Percentiles rank a stretch among this genome's conserved stretches.
Conservation (phyloP, 495 filamentous ascomycete species). For the Xylaria acuta region DNA sequence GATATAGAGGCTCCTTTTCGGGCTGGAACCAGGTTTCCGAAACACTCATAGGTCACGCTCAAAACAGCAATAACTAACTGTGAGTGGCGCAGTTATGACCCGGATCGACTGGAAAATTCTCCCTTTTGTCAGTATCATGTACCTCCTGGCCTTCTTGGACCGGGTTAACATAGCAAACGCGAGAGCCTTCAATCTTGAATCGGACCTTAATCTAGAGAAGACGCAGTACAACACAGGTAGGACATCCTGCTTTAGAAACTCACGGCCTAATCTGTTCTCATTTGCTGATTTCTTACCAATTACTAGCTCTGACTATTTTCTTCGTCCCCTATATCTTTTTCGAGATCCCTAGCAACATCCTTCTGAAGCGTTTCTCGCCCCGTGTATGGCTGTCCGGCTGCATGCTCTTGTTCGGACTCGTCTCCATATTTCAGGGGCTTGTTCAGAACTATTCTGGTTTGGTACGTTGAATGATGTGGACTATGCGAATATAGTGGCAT, state of each 20-base stretch:
- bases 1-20: not conserved
- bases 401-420: constrained; percentile 84
- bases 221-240: constrained; percentile 71
- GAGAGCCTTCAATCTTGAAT: constrained; percentile 64
- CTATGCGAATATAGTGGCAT: not conserved
- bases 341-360: constrained; percentile 88
- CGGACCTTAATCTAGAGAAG: constrained; percentile 65
- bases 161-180: constrained; percentile 77
- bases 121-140: constrained; percentile 81
- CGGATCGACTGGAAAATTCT: constrained; percentile 83
- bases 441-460: constrained; percentile 80
- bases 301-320: constrained; percentile 76
- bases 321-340: constrained; percentile 90
- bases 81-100: constrained; percentile 56
- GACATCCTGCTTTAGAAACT: not conserved
- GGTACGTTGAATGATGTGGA: constrained; percentile 13
- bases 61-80: not conserved
- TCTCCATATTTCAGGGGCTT: constrained; percentile 79
- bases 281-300: not conserved
- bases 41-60: not conserved
- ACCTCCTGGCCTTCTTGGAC: constrained; percentile 87
- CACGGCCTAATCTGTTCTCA: not conserved
- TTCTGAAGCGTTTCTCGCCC: constrained; percentile 82
- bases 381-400: constrained; percentile 81
- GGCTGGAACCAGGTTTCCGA: not conserved